Percentiles rank a stretch among this genome's conserved stretches.
Evolutionary conservation across 805 yeast species (phyloP).

Genomic region (Saccharomyces kudriavzevii): DNA sequence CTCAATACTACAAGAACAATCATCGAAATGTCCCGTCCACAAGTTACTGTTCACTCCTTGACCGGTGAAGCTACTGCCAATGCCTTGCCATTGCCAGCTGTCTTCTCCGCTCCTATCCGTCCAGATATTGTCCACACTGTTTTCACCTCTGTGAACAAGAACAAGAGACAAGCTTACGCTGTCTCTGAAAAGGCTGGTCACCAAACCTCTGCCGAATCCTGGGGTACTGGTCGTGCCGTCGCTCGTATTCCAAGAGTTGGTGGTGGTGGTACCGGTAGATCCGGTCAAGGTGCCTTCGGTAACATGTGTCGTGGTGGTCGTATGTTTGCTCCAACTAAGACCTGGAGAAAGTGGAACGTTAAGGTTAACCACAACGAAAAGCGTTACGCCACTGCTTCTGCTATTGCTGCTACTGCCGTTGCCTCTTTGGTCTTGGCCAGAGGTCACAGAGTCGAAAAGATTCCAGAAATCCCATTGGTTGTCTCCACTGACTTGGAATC

Average conservation of each 20-base stretch:
- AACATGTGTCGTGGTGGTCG: constrained; percentile 99
- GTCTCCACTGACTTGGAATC: constrained; percentile 89
- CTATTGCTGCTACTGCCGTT: constrained; percentile 97
- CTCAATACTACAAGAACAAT: constrained; percentile 6
- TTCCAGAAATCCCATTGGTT: constrained; percentile 97
- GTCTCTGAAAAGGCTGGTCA: constrained; percentile 99
- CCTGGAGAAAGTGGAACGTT: constrained; percentile 99
- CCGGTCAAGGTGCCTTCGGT: constrained; percentile 99
- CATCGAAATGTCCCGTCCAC: constrained; percentile 76
- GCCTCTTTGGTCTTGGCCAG: constrained; percentile 98
- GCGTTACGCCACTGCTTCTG: constrained; percentile 99
- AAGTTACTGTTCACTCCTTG: constrained; percentile 87
- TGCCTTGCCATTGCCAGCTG: constrained; percentile 93
- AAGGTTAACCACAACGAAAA: constrained; percentile 99
- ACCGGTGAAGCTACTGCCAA: constrained; percentile 80
- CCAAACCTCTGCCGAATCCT: constrained; percentile 99
- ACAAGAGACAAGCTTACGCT: constrained; percentile 99
- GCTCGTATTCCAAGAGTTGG: constrained; percentile 99
- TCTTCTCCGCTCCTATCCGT: constrained; percentile 99
- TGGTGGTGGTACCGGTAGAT: constrained; percentile 99
- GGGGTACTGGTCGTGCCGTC: constrained; percentile 99
- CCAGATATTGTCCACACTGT: constrained; percentile 99
- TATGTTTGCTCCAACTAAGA: constrained; percentile 99
- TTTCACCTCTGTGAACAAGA: constrained; percentile 97
- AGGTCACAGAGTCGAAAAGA: constrained; percentile 99